These are phyloP conservation scores for Populus tremula DNA, from an alignment of 345 rosid species.

Conservation along the genomic window DNA sequence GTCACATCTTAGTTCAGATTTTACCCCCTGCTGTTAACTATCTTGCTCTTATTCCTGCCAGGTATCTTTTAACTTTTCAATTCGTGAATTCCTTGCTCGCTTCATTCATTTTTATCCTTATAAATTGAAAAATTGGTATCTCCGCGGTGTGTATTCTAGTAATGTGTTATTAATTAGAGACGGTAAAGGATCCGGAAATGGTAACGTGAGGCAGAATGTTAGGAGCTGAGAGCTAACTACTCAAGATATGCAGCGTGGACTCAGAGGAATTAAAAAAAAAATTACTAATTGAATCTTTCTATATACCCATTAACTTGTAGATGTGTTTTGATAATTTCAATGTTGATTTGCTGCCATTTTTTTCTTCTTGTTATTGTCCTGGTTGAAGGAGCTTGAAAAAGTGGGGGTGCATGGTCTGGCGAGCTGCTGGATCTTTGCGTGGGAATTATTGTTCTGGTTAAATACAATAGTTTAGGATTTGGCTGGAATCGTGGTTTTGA, in stretches of 20 bases:
- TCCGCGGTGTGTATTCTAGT: background rate
- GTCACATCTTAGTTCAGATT: constrained; percentile 77
- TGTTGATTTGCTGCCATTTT: background rate
- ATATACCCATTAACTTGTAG: background rate
- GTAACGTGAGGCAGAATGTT: background rate
- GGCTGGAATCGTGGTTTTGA: background rate
- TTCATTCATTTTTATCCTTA: too few species aligned
- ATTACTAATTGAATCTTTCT: background rate
- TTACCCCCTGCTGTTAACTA: constrained; percentile 63
- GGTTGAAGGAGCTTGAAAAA: background rate
- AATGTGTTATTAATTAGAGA: background rate
- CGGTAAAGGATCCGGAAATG: background rate
- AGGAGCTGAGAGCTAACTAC: background rate
- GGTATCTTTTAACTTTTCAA: constrained; percentile 27
- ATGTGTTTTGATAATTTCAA: background rate
- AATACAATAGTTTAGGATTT: background rate
- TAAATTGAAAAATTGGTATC: background rate
- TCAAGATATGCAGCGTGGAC: background rate
- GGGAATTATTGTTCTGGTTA: background rate
- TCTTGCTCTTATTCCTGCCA: constrained; percentile 92
- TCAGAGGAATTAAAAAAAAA: background rate
- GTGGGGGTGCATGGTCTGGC: background rate
- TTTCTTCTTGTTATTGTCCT: background rate
- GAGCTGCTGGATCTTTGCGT: background rate
- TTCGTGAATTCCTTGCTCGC: background rate